phyloP scores from a whole-genome alignment of 129 eudicot genomes.

The Rutidosis leptorrhynchoides region DNA sequence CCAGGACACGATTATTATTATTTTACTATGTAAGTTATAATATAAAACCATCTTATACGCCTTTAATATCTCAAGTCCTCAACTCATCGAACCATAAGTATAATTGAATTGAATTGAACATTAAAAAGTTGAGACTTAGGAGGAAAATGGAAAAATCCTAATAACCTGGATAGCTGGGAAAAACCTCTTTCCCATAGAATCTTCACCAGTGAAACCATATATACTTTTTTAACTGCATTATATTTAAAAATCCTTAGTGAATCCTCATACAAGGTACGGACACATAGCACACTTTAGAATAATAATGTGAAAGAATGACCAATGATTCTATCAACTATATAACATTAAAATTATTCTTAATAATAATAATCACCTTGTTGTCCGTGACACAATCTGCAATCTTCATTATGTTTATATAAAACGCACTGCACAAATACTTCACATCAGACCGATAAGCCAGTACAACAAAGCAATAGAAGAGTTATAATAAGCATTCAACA shows the following conservation, averaged over 20 bases:
- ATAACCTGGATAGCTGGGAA: conserved; percentile 93
- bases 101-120: no score
- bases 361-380: conserved; percentile 71
- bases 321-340: background rate
- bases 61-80: no score
- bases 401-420: conserved; percentile 86
- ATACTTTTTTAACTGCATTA: conserved; percentile 91
- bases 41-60: no score
- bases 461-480: no score
- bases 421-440: conserved; percentile 51
- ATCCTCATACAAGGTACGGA: background rate
- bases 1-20: no score
- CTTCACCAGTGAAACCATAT: conserved; percentile 94
- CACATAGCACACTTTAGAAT: background rate
- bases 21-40: no score
- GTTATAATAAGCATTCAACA: background rate
- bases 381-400: conserved; percentile 81
- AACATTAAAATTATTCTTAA: background rate
- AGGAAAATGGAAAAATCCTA: no score
- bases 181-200: conserved; percentile 82
- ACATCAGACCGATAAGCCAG: no score
- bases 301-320: background rate
- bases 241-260: conserved; percentile 11
- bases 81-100: no score
- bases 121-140: no score